phyloP scores from a whole-genome alignment of 164 flowering plant genomes.

The Stephania yunnanensis region DNA sequence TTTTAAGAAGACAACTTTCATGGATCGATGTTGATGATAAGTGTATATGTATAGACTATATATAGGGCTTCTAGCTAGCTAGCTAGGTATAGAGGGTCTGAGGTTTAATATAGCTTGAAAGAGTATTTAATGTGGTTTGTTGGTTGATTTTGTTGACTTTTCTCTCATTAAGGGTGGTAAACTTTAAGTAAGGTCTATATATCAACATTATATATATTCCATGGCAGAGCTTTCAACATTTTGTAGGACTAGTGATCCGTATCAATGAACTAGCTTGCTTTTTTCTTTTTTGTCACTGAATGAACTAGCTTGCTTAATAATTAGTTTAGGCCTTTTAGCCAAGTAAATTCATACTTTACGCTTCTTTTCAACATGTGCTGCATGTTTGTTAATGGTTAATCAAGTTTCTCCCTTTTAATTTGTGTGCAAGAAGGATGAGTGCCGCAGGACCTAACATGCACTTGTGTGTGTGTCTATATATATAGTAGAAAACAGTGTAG shows the following conservation, averaged over 20 bases:
- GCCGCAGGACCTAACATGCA: background rate
- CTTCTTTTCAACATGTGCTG: constrained; percentile 11
- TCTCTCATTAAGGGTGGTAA: background rate
- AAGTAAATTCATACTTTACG: background rate
- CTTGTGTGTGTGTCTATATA: no score
- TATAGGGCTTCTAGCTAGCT: constrained; percentile 6
- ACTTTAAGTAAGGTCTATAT: background rate
- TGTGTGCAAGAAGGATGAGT: background rate
- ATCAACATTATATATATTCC: background rate
- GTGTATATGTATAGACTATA: background rate
- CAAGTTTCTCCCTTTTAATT: background rate
- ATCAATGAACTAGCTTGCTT: background rate
- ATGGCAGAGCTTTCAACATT: background rate
- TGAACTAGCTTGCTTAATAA: background rate
- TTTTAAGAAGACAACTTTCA: background rate
- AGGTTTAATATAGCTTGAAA: background rate
- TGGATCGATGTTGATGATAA: constrained; percentile 7
- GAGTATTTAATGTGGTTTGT: constrained; percentile 3
- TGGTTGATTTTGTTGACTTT: constrained; percentile 13
- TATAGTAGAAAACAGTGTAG: background rate
- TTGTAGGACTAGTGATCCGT: background rate
- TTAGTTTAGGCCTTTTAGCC: no score
- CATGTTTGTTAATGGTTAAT: background rate
- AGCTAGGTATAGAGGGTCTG: background rate
- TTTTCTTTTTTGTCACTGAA: no score